Base-by-base conservation (phyloP, 169 alveolate genomes). In the Plasmodium gonderi region DNA sequence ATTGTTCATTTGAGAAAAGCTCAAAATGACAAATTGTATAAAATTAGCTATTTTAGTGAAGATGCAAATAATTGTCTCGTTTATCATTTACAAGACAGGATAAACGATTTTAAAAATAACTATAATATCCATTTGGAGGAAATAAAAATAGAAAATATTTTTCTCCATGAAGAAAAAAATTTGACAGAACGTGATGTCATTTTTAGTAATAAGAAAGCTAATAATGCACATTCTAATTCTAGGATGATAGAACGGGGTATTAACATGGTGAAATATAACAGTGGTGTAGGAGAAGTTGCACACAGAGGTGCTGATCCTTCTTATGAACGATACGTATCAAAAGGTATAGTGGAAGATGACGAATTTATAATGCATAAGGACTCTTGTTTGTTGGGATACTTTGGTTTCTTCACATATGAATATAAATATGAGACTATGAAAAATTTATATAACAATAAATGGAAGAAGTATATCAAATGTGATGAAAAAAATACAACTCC, bases 401-500 rank as follows among this genome's bases (percentile, higher is more conserved):
- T 89, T 60, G 96, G 96, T 17, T 79, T 80, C 54, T 92, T 94
- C 29, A 93, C 79, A 9, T 94, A 94, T 40, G 95, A 94, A 49
- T 78, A 90, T 51, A 81, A 92, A 51, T 91, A 83, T 54, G 93
- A 47, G 60, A 90, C 94, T 12, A 90, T 69, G 51, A 68, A 80
- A 33, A 38, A 45, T 40, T 54, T 77, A 54, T 83, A 91, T 79
- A 49, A 33, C 14, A 80, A 68, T 38, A 75, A 79, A 23, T 64
- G 42, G 36, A 47, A 60, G 31, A 60, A 69, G 26, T 45, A 6
- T 6, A 47, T 40, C 8, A 42, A 45, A 60, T 20, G 11, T 5
- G 40, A 40, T 26, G 76, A 69, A 36, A 60, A 60, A 36, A 60
- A 20, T 31, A 20, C 69, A 6, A 17, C 38, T 23, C 92, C 92